Evolutionary conservation across 1,139 yeast genomes (phyloP), one percentile per base, ranked within the genome.

Genomic region (Candida gigantensis): DNA sequence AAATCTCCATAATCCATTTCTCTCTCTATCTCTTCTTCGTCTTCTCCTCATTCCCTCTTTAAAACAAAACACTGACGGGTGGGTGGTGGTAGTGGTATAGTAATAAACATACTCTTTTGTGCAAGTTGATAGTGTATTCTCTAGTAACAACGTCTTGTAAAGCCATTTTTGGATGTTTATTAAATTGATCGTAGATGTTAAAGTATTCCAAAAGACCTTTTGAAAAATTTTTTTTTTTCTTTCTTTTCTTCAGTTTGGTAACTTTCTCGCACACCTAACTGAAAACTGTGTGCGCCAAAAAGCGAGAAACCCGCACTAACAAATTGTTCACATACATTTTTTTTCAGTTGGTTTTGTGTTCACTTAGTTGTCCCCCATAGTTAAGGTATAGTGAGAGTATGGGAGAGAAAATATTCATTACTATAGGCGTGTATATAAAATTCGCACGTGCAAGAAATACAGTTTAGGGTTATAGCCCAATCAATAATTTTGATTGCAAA

Each of bases 51-150:
- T n/a, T n/a, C n/a, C n/a, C n/a, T n/a, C n/a, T n/a, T n/a, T n/a
- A n/a, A n/a, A n/a, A n/a, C n/a, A n/a, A n/a, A n/a, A n/a, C n/a
- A n/a, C n/a, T n/a, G n/a, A n/a, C n/a, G n/a, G n/a, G n/a, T n/a
- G n/a, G n/a, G n/a, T n/a, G n/a, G n/a, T n/a, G n/a, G n/a, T n/a
- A n/a, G 19, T 18, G 7, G 19, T 6, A 6, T 14, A 7, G 10
- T 14, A 10, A 4, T 3, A 19, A 47, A 84, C 94, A 74, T 82
- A 87, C 95, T 80, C 97, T 89, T 79, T 89, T 92, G 96, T 89
- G 96, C 77, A 92, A 79, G 90, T 94, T 92, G 77, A 94, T 90
- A 83, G 98, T 94, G 89, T 94, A 94, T 81, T 94, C 99, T 78
- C 99, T 96, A 73, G 98, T 87, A 77, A 94, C 97, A 76, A 89